A percentile compares a stretch with the other conserved stretches of the same genome.
These are phyloP conservation scores for Serendipita sp. DNA, from an alignment of 768 basidiomycete genomes.

Conservation along the genomic window DNA sequence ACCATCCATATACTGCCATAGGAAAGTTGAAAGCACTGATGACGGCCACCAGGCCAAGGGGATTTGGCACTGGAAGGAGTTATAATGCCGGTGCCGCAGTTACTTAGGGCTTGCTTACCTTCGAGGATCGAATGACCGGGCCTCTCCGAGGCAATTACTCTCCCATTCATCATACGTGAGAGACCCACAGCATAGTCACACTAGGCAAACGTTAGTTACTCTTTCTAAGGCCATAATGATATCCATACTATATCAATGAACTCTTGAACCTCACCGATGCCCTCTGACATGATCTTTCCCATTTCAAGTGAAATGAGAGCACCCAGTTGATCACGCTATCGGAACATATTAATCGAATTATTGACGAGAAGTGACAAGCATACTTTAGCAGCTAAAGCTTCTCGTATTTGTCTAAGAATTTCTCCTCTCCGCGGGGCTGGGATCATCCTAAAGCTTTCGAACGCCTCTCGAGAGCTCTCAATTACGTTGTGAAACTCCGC, in stretches of 20 bases:
- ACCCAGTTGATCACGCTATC: conserved; percentile 60
- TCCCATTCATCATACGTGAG: conserved; percentile 88
- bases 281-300: conserved; percentile 85
- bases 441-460: conserved; percentile 48
- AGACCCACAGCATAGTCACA: conserved; percentile 90
- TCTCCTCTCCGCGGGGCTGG: conserved; percentile 85
- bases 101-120: conserved; percentile 29
- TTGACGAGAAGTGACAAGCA: conserved; percentile 10
- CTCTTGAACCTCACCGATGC: conserved; percentile 86
- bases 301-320: conserved; percentile 75
- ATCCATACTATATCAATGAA: conserved; percentile 78
- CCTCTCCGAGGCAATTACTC: conserved; percentile 73
- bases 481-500: conserved; percentile 57
- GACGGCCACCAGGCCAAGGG: conserved; percentile 56
- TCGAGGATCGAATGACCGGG: conserved; percentile 84
- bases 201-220: conserved; percentile 23
- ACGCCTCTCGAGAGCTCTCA: conserved; percentile 58
- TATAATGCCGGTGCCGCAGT: conserved; percentile 11
- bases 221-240: neutral
- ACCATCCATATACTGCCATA: conserved; percentile 86
- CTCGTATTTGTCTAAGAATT: conserved; percentile 71
- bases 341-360: neutral
- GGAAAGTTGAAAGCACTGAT: conserved; percentile 96
- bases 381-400: conserved; percentile 66
- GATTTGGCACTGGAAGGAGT: conserved; percentile 62